Conservation (phyloP, 805 yeast species). For the Saturnispora besseyi region DNA sequence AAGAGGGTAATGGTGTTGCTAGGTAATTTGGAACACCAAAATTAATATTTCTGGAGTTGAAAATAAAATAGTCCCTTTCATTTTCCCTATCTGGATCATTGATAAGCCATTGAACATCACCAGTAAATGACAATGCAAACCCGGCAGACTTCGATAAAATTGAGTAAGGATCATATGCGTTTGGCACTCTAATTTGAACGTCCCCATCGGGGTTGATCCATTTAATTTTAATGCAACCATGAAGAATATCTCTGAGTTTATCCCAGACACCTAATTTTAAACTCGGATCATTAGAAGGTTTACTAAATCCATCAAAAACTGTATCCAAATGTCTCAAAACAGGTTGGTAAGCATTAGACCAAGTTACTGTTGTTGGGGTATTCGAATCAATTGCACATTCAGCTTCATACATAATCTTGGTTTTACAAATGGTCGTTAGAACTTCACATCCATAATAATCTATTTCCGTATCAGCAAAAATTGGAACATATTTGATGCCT, state of each 20-base stretch:
- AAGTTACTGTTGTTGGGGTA: conserved; percentile 56
- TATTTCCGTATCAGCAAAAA: conserved; percentile 37
- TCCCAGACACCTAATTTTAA: conserved; percentile 89
- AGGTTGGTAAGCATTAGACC: conserved; percentile 83
- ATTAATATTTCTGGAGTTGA: conserved; percentile 50
- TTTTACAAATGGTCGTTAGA: conserved; percentile 5
- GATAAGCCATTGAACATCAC: conserved; percentile 48
- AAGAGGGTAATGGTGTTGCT: conserved; percentile 42
- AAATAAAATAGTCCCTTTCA: conserved; percentile 57
- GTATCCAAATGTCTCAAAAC: conserved; percentile 74
- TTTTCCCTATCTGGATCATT: conserved; percentile 50
- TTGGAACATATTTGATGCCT: conserved; percentile 53
- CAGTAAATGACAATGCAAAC: conserved; percentile 62
- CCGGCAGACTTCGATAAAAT: conserved; percentile 65
- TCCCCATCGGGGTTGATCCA: conserved; percentile 40
- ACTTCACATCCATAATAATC: conserved; percentile 9
- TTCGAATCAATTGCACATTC: conserved; percentile 45
- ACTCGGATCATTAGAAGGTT: conserved; percentile 86
- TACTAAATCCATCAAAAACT: conserved; percentile 73
- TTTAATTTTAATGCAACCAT: conserved; percentile 48
- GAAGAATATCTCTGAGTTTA: conserved; percentile 65
- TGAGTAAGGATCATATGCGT: conserved; percentile 71
- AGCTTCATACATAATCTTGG: conserved; percentile 38
- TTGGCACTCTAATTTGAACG: conserved; percentile 56
- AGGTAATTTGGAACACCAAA: conserved; percentile 74